phyloP scores from a whole-genome alignment of 2,329 filamentous ascomycete species.

The Chalaropsis thielavioides region DNA sequence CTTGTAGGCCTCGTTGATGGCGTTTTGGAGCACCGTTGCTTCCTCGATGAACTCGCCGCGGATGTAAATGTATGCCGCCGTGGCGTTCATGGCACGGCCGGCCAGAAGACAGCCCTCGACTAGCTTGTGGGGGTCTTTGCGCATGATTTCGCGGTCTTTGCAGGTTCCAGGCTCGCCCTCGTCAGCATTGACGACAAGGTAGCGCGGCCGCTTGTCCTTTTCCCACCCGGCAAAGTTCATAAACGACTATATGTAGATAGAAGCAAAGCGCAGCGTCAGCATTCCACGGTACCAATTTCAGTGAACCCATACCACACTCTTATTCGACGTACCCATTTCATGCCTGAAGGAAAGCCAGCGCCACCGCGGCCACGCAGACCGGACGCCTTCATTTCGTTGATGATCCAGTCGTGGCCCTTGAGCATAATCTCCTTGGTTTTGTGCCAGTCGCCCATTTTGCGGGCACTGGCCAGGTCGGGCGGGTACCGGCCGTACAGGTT shows the following conservation, averaged over 20 bases:
- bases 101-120: conserved; percentile 93
- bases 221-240: conserved; percentile 99
- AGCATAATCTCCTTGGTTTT: conserved; percentile 94
- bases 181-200: conserved; percentile 95
- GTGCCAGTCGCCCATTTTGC: conserved; percentile 98
- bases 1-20: conserved; percentile 95
- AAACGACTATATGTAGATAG: conserved; percentile 53
- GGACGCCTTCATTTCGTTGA: conserved; percentile 91
- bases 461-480: conserved; percentile 78
- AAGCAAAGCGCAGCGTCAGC: neutral
- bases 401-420: conserved; percentile 98
- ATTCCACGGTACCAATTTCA: neutral
- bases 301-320: neutral
- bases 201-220: conserved; percentile 88
- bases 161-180: conserved; percentile 98
- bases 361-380: conserved; percentile 90
- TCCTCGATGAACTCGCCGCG: conserved; percentile 97
- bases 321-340: conserved; percentile 77
- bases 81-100: conserved; percentile 96
- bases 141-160: conserved; percentile 99
- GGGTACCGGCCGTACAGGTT: conserved; percentile 93
- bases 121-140: conserved; percentile 98
- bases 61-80: conserved; percentile 98
- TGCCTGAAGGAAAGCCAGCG: conserved; percentile 90
- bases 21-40: conserved; percentile 79